Base-by-base conservation (phyloP, 495 filamentous ascomycete species). In the Geoglossum glabrum region DNA sequence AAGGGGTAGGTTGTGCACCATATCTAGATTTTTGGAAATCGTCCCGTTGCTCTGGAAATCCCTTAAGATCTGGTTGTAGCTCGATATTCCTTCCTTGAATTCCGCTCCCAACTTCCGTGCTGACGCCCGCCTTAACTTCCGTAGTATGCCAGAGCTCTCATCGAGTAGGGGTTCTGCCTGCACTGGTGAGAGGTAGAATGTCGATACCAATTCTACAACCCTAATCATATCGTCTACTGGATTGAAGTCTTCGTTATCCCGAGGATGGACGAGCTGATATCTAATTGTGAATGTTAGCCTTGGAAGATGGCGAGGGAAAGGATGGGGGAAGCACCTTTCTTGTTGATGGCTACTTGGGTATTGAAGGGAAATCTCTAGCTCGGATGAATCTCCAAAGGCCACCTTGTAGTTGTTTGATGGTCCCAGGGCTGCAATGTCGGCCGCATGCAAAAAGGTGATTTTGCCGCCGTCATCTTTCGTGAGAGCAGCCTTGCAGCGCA, bases 161-260 rank as follows among this genome's bases (percentile, higher is more conserved):
- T 92, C 75, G 58, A 80, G 76, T 61, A 95, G 85, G 47, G 73
- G 68, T 31, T 79, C 74, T 17, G 76, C 74, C 61, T 86, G 72
- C 23, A 78, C 76, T 13, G 78, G 72, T 21, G 82, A 81, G 26
- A 95, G 76, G 68, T 95, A 94, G 64, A 81, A 76, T 31, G 79
- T 74, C 26, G 79, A 75, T 26, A 95, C 82, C 27, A 77, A 75
- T 58, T 87, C 79, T 51, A 95, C 80, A 15, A 87, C 84, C 52
- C 83, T 76, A 56, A 84, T 73, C 60, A 96, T 95, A 61, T 97
- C 92, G 62, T 84, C 79, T 57, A 90, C 70, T 5, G 89, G 83
- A 61, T 87, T 82, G 71, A 95, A 95, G 63, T 92, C 80, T 57
- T 83, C 76, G 31, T 72, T 78, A 43, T 92, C 86, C 59, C 79